A percentile compares a stretch with the other conserved stretches of the same genome.
Evolutionary conservation across 2,329 filamentous ascomycete species (phyloP).

Genomic region (Colletotrichum abscissum): DNA sequence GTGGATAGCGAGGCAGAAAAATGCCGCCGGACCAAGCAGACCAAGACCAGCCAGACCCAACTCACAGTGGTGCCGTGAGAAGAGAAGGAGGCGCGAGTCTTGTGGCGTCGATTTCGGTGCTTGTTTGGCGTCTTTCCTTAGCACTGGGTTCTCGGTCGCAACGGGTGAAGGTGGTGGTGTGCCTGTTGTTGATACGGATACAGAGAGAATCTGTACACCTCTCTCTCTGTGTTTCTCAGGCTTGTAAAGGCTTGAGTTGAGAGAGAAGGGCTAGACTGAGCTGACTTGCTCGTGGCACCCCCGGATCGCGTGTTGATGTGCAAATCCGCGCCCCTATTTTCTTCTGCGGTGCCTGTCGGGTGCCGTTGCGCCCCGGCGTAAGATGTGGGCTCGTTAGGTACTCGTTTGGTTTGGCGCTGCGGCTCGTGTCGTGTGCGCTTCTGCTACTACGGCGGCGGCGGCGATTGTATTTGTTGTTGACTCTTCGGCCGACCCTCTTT

Average conservation of each 20-base stretch:
- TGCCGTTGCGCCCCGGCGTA: neutral
- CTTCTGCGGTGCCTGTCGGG: neutral
- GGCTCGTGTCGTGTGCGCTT: conserved; percentile 10
- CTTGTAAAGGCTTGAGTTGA: neutral
- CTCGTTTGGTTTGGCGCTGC: conserved; percentile 6
- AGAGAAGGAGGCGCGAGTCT: conserved; percentile 7
- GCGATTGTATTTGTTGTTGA: conserved; percentile 7
- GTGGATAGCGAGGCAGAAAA: conserved; percentile 25
- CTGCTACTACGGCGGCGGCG: neutral
- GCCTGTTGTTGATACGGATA: neutral
- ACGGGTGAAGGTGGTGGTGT: neutral
- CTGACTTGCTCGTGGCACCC: conserved; percentile 11
- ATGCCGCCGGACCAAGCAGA: neutral
- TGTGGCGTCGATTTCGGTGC: conserved; percentile 29
- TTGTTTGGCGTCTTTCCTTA: conserved; percentile 8
- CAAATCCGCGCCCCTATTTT: conserved; percentile 28
- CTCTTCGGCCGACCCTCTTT: neutral
- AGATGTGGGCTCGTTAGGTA: neutral
- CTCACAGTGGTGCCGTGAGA: neutral
- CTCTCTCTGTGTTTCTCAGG: neutral
- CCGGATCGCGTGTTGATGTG: conserved; percentile 23
- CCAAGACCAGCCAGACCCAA: conserved; percentile 8
- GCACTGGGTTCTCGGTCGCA: neutral
- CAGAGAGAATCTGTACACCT: neutral
- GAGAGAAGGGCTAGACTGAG: neutral